These are phyloP conservation scores for Botrytis elliptica DNA, from an alignment of 2,329 filamentous ascomycete species.

Conservation along the genomic window DNA sequence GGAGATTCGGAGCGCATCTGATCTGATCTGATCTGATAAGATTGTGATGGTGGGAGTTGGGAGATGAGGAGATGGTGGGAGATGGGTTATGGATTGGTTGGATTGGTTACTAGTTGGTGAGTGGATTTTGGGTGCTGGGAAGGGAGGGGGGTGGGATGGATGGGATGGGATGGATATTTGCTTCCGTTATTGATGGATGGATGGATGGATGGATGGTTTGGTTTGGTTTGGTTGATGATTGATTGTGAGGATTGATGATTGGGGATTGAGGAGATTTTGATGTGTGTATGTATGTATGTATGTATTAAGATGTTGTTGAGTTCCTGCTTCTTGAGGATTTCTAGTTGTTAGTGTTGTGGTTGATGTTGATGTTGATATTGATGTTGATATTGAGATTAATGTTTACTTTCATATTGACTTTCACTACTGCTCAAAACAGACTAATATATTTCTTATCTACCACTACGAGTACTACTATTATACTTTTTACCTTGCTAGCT, in stretches of 20 bases:
- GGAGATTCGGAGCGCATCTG: slow-evolving; percentile 1
- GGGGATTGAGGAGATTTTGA: background rate
- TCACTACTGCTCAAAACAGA: background rate
- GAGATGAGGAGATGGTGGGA: too few species aligned
- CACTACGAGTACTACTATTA: background rate
- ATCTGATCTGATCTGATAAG: slow-evolving; percentile 15
- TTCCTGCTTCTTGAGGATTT: background rate
- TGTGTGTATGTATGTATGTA: background rate
- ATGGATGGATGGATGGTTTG: too few species aligned
- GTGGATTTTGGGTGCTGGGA: background rate
- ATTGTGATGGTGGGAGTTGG: background rate
- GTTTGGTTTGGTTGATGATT: background rate
- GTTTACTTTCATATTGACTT: background rate
- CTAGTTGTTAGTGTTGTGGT: too few species aligned
- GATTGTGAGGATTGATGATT: background rate
- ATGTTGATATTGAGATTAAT: background rate
- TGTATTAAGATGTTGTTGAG: background rate
- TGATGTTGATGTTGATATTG: background rate
- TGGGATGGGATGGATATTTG: background rate
- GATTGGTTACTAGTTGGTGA: too few species aligned
- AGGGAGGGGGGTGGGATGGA: background rate
- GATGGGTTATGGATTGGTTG: background rate
- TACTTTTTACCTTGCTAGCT: background rate
- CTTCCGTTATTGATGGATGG: background rate
- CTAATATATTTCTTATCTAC: background rate